Base-by-base conservation (phyloP, 2,329 filamentous ascomycete species). In the Cercospora berteroae region DNA sequence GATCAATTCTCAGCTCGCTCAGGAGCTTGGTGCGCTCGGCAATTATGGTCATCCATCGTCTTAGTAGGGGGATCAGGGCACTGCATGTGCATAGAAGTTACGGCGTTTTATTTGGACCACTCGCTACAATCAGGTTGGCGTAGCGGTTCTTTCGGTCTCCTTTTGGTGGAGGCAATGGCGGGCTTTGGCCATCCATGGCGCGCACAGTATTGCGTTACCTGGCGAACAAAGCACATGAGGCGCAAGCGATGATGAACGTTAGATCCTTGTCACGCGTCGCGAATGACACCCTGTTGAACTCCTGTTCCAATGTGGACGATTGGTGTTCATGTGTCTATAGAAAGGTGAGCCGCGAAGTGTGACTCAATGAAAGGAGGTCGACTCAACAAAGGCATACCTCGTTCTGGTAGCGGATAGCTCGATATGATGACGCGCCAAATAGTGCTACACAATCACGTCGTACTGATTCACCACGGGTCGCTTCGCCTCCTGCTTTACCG, bases 1-100 rank as follows among this genome's bases (percentile, higher is more conserved):
- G 23, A 63, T 65, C 25, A 50, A 27, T 48, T 60, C 42, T 36
- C 61, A 63, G 61, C 36, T 63, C 7, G 48, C 52, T 13, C 48
- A 64, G 39, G 52, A 64, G 36, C 63, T 64, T 18, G 55, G 39
- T 33, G 60, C 60, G 44, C 52, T 63, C 8, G 31, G 61, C 2
- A 64, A 27, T 27, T 64, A 64, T 16, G 50, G 61, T 5, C 61
- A 57, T 31, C 52, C 61, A 18, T 25, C 50, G 3, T 44, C 61
- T 13, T 52, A 64, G 61, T 58, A 64, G 52, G 1, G 55, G 12
- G 10, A 3, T 33, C n/a, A 5, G 13, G 29, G 13, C 6, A 29
- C 48, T 18, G 20, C 20, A 23, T 25, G 10, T 52, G 20, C 20
- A 25, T 12, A 13, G 23, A 25, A 25, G 8, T 25, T 12, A 29